Base-by-base conservation (phyloP, 2,329 filamentous ascomycete species). In the Fusarium miscanthi region DNA sequence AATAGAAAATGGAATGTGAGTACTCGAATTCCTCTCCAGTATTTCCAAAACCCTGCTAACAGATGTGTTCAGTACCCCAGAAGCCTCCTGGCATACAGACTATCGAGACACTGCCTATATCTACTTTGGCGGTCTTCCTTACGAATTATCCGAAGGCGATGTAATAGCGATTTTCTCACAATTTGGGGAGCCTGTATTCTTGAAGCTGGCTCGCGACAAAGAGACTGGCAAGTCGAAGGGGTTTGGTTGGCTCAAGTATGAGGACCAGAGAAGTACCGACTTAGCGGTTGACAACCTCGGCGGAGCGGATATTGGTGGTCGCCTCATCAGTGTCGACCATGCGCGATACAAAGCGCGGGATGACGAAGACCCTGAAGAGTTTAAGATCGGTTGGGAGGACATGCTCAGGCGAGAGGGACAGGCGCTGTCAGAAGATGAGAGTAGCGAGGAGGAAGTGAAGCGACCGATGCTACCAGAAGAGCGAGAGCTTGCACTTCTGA, bases 91-190 rank as follows among this genome's bases (percentile, higher is more conserved):
- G 95, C 95, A 98, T 81, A 92, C 92, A 81, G 97, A 99, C 85
- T 99, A 98, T 84, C 93, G 94, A 84, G 96, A 97, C 84, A 98
- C 96, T 4, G 97, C 96, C 66, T 99, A 95, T 82, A 86, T 99
- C 80, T 97, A 98, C 86, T 95, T 99, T 76, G 97, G 97, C 79
- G 95, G 95, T 33, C 88, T 99, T 17, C 94, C 95, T 7, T 97
- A 93, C 83, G 94, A 97, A 78, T 88, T 99, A 43, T 94, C 94
- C 53, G 96, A 99, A 85, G 97, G 97, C 82, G 96, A 99, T 82
- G 88, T 99, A 70, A 90, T 98, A 74, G 95, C 95, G 16, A 97
- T 99, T 68, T 99, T 98, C 85, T 97, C 94, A 11, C 96, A 99
- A 81, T 99, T 92, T 80, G 96, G 96, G 76, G 95, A 98, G 80